phyloP scores from a whole-genome alignment of 1,284 basidiomycete genomes.

The Takashimella tepidaria region DNA sequence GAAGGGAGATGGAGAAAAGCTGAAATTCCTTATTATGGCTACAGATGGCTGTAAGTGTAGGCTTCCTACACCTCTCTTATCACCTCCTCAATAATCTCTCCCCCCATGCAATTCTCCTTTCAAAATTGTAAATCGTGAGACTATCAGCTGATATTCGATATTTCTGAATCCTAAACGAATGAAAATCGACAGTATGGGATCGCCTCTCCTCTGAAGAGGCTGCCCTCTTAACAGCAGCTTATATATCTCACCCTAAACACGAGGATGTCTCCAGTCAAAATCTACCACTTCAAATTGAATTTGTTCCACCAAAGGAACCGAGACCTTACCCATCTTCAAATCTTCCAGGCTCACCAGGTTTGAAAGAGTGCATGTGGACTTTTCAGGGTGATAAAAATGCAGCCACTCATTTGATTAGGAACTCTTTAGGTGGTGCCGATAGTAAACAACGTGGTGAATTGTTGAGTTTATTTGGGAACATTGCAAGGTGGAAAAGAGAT shows the following conservation, averaged over 20 bases:
- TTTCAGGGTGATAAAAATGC: conserved; percentile 80
- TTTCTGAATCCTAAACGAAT: too few species aligned
- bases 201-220: conserved; percentile 91
- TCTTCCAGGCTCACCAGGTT: conserved; percentile 21
- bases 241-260: conserved; percentile 62
- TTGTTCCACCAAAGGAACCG: conserved; percentile 19
- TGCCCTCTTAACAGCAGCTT: conserved; percentile 79
- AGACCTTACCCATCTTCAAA: conserved; percentile 40
- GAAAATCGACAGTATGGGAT: conserved; percentile 69
- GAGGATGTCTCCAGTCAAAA: conserved; percentile 29
- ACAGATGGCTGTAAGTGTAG: conserved; percentile 68
- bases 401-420: conserved; percentile 86
- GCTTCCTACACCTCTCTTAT: too few species aligned
- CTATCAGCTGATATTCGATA: too few species aligned
- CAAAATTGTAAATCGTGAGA: too few species aligned
- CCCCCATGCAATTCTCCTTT: too few species aligned
- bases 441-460: conserved; percentile 60
- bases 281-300: conserved; percentile 28
- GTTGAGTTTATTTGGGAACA: conserved; percentile 79
- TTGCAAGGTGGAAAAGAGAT: conserved; percentile 73
- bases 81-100: too few species aligned
- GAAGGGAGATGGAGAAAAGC: conserved; percentile 48
- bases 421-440: conserved; percentile 86
- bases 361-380: conserved; percentile 56
- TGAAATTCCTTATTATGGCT: conserved; percentile 77